These are phyloP conservation scores for Pirum gemmata DNA, from an alignment of 78 protist species.

Conservation along the genomic window DNA sequence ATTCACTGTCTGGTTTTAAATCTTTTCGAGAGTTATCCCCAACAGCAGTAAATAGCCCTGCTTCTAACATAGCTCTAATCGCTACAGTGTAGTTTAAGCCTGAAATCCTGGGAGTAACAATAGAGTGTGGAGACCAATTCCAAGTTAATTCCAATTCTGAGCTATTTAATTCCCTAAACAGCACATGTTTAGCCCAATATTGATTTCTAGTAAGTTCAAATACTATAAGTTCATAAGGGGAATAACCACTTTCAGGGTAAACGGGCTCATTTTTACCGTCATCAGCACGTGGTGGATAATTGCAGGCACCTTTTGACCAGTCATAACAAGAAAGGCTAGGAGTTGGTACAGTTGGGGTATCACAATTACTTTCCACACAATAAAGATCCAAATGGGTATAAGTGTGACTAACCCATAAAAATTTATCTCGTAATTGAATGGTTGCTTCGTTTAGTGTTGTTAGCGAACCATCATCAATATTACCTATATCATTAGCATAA, in stretches of 20 bases:
- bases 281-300: no score
- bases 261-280: slow-evolving; percentile 2
- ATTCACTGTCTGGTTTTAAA: background rate
- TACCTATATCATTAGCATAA: no score
- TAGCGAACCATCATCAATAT: no score
- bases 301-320: background rate
- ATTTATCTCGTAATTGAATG: no score
- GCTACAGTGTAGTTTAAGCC: slow-evolving; percentile 20
- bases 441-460: no score
- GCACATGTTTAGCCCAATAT: background rate
- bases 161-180: background rate
- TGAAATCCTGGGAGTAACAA: slow-evolving; percentile 31
- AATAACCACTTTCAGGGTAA: slow-evolving; percentile 21
- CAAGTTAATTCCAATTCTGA: no score
- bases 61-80: slow-evolving; percentile 34
- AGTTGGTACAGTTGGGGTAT: background rate
- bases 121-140: background rate
- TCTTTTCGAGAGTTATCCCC: slow-evolving; percentile 32
- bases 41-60: background rate
- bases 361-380: slow-evolving; percentile 17
- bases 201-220: background rate
- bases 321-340: background rate
- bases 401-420: slow-evolving; percentile 29
- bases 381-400: slow-evolving; percentile 27
- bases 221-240: background rate